Percentiles rank a stretch among this genome's conserved stretches.
Evolutionary conservation across 73 alveolate species (phyloP).

Genomic region (Uronychia setigera): DNA sequence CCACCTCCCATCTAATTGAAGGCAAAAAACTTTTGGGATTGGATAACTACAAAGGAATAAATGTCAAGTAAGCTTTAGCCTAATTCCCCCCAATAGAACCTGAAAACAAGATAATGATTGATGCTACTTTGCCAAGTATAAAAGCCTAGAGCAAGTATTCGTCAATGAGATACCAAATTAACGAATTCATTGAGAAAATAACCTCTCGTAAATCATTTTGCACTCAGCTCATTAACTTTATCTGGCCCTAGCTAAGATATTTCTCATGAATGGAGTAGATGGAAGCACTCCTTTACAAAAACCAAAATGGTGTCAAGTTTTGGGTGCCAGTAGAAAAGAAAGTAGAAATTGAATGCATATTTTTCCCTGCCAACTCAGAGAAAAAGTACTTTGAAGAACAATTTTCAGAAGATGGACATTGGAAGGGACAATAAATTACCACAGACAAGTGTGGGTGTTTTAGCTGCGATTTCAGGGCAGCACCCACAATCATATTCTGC

Average conservation of each 20-base stretch:
- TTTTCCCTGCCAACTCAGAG: background rate
- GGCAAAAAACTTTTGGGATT: background rate
- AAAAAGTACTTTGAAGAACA: background rate
- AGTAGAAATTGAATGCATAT: background rate
- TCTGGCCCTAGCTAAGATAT: background rate
- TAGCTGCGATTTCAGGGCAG: background rate
- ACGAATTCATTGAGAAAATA: too few relatives aligned
- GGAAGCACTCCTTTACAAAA: background rate
- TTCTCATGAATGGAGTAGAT: background rate
- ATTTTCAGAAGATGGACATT: background rate
- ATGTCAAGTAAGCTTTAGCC: background rate
- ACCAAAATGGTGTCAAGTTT: background rate
- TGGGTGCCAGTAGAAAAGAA: background rate
- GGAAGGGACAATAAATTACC: background rate
- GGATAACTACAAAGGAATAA: background rate
- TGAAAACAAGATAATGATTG: background rate
- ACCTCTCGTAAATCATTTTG: background rate
- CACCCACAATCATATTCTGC: slow-evolving; percentile 84
- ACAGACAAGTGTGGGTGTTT: background rate
- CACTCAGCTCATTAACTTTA: background rate
- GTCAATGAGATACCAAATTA: slow-evolving; percentile 2
- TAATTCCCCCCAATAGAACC: background rate
- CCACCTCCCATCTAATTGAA: too few relatives aligned
- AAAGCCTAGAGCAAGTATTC: background rate
- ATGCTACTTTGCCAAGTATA: background rate